These are phyloP conservation scores for Talaromyces proteolyticus DNA, from an alignment of 495 filamentous ascomycete genomes.

Conservation along the genomic window DNA sequence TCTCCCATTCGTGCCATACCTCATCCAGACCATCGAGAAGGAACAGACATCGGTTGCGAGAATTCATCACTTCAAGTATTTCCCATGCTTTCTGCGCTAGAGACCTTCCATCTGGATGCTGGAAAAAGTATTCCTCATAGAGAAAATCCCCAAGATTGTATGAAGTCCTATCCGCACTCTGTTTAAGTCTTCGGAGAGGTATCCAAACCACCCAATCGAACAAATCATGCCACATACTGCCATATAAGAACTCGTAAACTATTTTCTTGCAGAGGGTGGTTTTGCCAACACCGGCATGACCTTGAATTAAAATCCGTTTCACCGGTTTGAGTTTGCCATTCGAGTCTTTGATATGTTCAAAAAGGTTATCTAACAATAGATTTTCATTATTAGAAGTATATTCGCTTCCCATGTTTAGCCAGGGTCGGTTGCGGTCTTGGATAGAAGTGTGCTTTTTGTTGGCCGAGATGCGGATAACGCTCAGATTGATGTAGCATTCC, in stretches of 20 bases:
- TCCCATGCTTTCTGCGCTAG: constrained; percentile 13
- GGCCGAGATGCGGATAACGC: constrained; percentile 12
- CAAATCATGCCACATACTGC: constrained; percentile 15
- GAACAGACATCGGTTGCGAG: constrained; percentile 24
- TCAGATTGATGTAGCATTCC: constrained; percentile 24
- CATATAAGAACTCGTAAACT: constrained; percentile 13
- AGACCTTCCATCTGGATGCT: neutral
- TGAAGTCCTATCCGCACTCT: constrained; percentile 10
- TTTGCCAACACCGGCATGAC: constrained; percentile 36
- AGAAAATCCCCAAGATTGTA: constrained; percentile 19
- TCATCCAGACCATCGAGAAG: constrained; percentile 38
- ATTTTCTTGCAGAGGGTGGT: constrained; percentile 40
- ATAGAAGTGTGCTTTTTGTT: neutral
- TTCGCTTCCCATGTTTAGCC: constrained; percentile 2
- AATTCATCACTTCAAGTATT: neutral
- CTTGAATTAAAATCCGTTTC: constrained; percentile 31
- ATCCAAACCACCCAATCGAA: constrained; percentile 30
- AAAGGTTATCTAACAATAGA: constrained; percentile 18
- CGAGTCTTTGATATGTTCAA: constrained; percentile 12
- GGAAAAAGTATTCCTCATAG: constrained; percentile 17
- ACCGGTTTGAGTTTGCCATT: constrained; percentile 12
- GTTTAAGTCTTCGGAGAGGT: constrained; percentile 22
- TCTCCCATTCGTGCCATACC: constrained; percentile 20
- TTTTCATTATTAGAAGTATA: constrained; percentile 11
- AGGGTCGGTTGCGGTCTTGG: too few species aligned